phyloP scores from a whole-genome alignment of 2,329 filamentous ascomycete species.

The Boeremia exigua region DNA sequence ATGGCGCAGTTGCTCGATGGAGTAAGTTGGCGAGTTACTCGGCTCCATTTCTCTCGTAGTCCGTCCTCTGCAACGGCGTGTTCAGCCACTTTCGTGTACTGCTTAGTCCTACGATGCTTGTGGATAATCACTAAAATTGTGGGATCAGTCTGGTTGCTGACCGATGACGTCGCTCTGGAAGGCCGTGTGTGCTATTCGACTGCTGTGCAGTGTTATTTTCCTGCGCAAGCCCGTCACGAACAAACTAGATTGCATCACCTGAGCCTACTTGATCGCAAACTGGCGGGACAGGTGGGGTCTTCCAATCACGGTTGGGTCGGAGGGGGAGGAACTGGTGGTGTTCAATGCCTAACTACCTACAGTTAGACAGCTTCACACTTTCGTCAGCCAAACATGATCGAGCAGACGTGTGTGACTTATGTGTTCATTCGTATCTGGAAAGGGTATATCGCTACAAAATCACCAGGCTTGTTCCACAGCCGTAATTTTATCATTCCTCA shows the following conservation, averaged over 20 bases:
- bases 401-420: background rate
- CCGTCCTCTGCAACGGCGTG: background rate
- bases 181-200: background rate
- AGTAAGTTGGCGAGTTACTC: constrained; percentile 24
- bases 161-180: constrained; percentile 12
- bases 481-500: constrained; percentile 8
- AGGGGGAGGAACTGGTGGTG: background rate
- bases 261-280: background rate
- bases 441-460: constrained; percentile 7
- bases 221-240: background rate
- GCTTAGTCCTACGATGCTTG: background rate
- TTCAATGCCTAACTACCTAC: background rate
- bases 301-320: constrained; percentile 2
- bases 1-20: constrained; percentile 41
- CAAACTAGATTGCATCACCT: background rate
- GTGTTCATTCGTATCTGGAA: background rate
- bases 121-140: background rate
- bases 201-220: background rate
- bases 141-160: background rate
- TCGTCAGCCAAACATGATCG: background rate
- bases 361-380: background rate
- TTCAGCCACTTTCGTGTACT: background rate
- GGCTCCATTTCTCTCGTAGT: constrained; percentile 25
- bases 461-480: background rate
- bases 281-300: constrained; percentile 3